A percentile compares a stretch with the other conserved stretches of the same genome.
phyloP scores from a whole-genome alignment of 2,329 filamentous ascomycete species.

The Cytospora mali region DNA sequence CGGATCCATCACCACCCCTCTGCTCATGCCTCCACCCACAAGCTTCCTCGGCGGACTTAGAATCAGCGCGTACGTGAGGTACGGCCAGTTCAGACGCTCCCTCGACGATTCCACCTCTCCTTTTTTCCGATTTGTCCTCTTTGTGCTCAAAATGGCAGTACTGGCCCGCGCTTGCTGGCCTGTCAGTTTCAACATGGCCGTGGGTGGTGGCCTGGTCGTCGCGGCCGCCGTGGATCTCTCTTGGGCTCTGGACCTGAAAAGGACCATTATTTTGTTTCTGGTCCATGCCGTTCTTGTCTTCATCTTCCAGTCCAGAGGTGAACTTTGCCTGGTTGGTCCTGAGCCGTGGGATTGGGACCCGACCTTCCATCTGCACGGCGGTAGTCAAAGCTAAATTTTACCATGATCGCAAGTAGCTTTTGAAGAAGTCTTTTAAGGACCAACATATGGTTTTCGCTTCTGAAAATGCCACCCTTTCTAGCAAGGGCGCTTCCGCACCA shows the following conservation, averaged over 20 bases:
- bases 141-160: conserved; percentile 68
- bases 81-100: conserved; percentile 4
- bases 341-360: conserved; percentile 24
- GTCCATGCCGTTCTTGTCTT: conserved; percentile 18
- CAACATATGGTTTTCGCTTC: background rate
- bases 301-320: conserved; percentile 8
- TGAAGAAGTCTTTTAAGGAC: background rate
- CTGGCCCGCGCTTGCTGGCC: conserved; percentile 72
- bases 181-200: conserved; percentile 63
- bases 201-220: conserved; percentile 68
- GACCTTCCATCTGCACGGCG: background rate
- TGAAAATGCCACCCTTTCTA: background rate
- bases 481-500: background rate
- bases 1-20: conserved; percentile 40
- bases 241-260: conserved; percentile 22
- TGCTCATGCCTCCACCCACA: conserved; percentile 54
- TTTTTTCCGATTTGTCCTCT: conserved; percentile 61
- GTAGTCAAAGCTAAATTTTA: background rate
- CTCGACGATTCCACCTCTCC: conserved; percentile 17
- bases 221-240: conserved; percentile 69
- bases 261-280: conserved; percentile 13
- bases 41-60: conserved; percentile 39
- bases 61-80: conserved; percentile 24
- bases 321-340: conserved; percentile 18
- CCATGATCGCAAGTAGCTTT: background rate